Evolutionary conservation across 805 yeast species (phyloP).

Genomic region (Hagleromyces aurorensis): DNA sequence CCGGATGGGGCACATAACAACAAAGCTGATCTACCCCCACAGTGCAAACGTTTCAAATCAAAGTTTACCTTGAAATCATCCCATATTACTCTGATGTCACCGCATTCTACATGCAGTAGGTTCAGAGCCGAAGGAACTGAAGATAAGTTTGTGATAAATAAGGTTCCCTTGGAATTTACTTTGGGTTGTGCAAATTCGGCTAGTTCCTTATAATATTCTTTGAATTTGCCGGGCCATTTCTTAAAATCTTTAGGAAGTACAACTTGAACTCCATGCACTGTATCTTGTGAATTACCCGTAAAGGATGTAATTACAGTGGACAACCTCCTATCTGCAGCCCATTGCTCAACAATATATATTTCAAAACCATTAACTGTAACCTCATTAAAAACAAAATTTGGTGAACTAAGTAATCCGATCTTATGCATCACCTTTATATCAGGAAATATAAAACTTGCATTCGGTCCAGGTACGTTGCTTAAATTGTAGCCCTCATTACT

Average conservation of each 20-base stretch:
- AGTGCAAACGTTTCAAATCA: constrained; percentile 65
- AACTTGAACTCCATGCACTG: constrained; percentile 52
- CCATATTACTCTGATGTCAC: constrained; percentile 45
- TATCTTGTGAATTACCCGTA: constrained; percentile 74
- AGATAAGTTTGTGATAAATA: constrained; percentile 79
- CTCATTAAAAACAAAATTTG: constrained; percentile 37
- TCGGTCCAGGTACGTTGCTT: no score
- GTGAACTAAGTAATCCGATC: constrained; percentile 35
- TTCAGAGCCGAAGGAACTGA: constrained; percentile 69
- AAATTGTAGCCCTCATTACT: no score
- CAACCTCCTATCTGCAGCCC: constrained; percentile 69
- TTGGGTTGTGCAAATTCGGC: constrained; percentile 62
- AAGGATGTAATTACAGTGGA: constrained; percentile 68
- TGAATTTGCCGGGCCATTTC: constrained; percentile 37
- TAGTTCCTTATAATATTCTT: constrained; percentile 57
- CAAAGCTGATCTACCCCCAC: constrained; percentile 80
- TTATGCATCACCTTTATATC: constrained; percentile 48
- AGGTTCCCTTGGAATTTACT: constrained; percentile 46
- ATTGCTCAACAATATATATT: constrained; percentile 87
- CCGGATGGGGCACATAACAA: constrained; percentile 63
- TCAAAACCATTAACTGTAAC: constrained; percentile 67
- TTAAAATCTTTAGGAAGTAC: constrained; percentile 35
- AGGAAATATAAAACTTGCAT: constrained; percentile 40
- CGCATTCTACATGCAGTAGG: constrained; percentile 60
- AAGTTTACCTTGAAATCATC: constrained; percentile 62